Evolutionary conservation across 2,329 filamentous ascomycete species (phyloP).

Genomic region (Trichoderma sp.): DNA sequence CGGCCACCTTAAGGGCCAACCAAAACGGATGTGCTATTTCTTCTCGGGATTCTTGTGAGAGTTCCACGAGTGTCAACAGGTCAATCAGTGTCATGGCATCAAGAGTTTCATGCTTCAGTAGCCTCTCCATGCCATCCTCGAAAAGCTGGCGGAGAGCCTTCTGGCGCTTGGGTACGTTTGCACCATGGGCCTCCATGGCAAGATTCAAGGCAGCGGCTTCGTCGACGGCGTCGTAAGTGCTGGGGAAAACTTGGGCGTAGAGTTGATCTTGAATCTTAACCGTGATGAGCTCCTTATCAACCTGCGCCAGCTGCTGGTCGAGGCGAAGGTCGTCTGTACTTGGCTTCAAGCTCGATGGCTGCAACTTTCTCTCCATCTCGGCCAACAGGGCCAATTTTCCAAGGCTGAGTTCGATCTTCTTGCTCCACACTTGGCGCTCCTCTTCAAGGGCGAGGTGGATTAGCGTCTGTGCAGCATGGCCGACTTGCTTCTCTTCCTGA

Average conservation of each 20-base stretch:
- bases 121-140: slow-evolving; percentile 62
- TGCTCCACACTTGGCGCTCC: slow-evolving; percentile 83
- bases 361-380: slow-evolving; percentile 41
- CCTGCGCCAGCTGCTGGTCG: slow-evolving; percentile 46
- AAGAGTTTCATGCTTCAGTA: slow-evolving; percentile 71
- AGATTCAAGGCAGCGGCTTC: slow-evolving; percentile 73
- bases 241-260: slow-evolving; percentile 66
- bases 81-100: slow-evolving; percentile 65
- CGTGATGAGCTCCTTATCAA: slow-evolving; percentile 63
- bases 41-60: slow-evolving; percentile 47
- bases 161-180: slow-evolving; percentile 54
- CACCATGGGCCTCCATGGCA: slow-evolving; percentile 65
- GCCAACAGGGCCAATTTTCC: slow-evolving; percentile 78
- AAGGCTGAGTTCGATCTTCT: slow-evolving; percentile 87
- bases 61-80: slow-evolving; percentile 69
- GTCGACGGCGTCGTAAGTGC: slow-evolving; percentile 71
- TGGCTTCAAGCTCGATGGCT: slow-evolving; percentile 35
- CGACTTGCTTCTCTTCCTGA: slow-evolving; percentile 69
- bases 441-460: slow-evolving; percentile 64
- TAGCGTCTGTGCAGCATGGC: slow-evolving; percentile 68
- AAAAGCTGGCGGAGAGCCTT: slow-evolving; percentile 68
- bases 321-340: slow-evolving; percentile 36
- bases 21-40: slow-evolving; percentile 69
- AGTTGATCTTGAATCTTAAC: slow-evolving; percentile 77
- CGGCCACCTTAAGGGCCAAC: slow-evolving; percentile 63